phyloP scores from a whole-genome alignment of 306 rosid species.

The Vigna mungo region DNA sequence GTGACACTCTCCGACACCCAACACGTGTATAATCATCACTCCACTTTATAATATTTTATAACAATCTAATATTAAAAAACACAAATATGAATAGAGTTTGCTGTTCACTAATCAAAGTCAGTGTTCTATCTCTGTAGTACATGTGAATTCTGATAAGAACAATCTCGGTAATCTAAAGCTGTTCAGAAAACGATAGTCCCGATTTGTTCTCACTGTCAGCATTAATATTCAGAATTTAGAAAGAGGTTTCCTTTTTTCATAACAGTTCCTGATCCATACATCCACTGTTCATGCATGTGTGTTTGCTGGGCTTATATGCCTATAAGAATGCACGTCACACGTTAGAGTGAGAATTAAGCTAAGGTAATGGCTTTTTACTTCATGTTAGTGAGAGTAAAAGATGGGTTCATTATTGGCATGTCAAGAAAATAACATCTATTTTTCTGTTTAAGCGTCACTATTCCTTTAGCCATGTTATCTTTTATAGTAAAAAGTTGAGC shows the following conservation, averaged over 20 bases:
- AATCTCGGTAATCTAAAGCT: no score
- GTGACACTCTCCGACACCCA: slow-evolving; percentile 45
- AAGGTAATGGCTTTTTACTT: background rate
- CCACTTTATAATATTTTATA: background rate
- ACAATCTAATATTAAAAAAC: background rate
- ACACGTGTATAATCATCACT: slow-evolving; percentile 43
- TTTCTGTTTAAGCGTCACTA: slow-evolving; percentile 14
- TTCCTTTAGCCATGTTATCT: background rate
- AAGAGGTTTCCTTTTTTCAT: background rate
- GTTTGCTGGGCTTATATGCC: background rate
- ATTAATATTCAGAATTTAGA: slow-evolving; percentile 5
- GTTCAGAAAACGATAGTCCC: no score
- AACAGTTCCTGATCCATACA: no score
- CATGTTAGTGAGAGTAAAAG: slow-evolving; percentile 17
- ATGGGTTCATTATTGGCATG: background rate
- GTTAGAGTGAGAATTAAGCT: slow-evolving; percentile 8
- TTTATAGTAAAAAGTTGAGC: background rate
- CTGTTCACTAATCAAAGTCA: no score
- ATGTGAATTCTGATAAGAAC: no score
- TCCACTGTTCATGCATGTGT: background rate
- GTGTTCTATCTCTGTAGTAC: no score
- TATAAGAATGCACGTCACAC: background rate
- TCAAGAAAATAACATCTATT: background rate
- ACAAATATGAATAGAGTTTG: no score
- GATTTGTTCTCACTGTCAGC: no score